phyloP scores from a whole-genome alignment of 305 asterid species.

The Euphrasia arctica region DNA sequence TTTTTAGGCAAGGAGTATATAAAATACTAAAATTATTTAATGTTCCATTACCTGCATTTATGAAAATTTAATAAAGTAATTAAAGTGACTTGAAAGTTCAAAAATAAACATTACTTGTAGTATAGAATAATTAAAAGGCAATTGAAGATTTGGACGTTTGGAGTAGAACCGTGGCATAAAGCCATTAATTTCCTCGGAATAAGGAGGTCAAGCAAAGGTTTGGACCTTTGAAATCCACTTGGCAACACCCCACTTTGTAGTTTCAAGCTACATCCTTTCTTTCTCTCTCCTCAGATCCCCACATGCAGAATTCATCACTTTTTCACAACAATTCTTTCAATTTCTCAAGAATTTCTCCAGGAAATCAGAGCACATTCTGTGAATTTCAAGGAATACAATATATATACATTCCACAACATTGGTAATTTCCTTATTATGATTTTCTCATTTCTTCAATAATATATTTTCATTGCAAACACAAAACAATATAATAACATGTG shows the following conservation, averaged over 20 bases:
- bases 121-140: background rate
- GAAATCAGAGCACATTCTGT: background rate
- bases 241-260: constrained; percentile 1
- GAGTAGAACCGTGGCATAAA: background rate
- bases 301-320: background rate
- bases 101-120: no score
- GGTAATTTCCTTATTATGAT: background rate
- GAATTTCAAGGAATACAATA: background rate
- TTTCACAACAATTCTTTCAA: background rate
- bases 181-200: constrained; percentile 11
- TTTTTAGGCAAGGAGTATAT: no score
- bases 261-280: background rate
- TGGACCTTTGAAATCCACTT: constrained; percentile 22
- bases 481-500: background rate
- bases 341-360: constrained; percentile 5
- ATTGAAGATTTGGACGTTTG: no score
- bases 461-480: background rate
- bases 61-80: no score
- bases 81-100: background rate
- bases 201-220: constrained; percentile 19
- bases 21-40: no score
- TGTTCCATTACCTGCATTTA: no score
- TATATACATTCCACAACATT: background rate
- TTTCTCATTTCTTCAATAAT: background rate
- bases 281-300: constrained; percentile 3